Conservation (phyloP, 768 basidiomycete genomes). For the Artomyces pyxidatus region DNA sequence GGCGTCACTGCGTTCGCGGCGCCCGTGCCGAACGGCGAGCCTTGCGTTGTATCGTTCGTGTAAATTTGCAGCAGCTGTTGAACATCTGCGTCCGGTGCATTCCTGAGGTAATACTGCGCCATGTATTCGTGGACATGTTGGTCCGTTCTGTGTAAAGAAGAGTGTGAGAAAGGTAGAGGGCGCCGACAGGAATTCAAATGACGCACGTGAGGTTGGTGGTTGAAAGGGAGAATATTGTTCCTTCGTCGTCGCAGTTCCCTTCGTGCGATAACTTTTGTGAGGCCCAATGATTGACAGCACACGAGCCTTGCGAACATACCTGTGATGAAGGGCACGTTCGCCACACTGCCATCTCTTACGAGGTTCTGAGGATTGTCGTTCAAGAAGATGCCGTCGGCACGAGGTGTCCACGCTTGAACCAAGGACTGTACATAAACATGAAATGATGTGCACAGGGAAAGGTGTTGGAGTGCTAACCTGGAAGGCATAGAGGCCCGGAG, state of each 20-base stretch:
- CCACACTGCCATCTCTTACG: no score
- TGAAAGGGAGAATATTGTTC: neutral
- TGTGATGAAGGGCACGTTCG: neutral
- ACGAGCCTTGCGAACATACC: neutral
- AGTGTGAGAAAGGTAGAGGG: no score
- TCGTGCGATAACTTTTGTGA: neutral
- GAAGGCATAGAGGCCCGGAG: constrained; percentile 22
- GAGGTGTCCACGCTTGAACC: neutral
- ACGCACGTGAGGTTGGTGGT: neutral
- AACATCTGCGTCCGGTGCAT: constrained; percentile 5
- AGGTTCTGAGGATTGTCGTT: neutral
- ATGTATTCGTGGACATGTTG: constrained; percentile 9
- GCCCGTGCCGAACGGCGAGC: constrained; percentile 24
- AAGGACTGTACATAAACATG: no score
- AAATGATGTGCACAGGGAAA: no score
- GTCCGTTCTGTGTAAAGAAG: constrained; percentile 5
- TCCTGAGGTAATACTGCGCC: neutral
- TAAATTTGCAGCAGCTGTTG: constrained; percentile 9
- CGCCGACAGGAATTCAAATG: no score
- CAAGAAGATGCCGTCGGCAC: neutral
- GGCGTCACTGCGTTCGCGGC: constrained; percentile 20
- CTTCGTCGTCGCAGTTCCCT: neutral
- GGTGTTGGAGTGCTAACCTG: no score
- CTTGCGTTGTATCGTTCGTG: constrained; percentile 13
- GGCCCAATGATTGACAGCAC: neutral